Evolutionary conservation across 176 grass and related monocot genomes (phyloP).

Genomic region (Raddia distichophylla): DNA sequence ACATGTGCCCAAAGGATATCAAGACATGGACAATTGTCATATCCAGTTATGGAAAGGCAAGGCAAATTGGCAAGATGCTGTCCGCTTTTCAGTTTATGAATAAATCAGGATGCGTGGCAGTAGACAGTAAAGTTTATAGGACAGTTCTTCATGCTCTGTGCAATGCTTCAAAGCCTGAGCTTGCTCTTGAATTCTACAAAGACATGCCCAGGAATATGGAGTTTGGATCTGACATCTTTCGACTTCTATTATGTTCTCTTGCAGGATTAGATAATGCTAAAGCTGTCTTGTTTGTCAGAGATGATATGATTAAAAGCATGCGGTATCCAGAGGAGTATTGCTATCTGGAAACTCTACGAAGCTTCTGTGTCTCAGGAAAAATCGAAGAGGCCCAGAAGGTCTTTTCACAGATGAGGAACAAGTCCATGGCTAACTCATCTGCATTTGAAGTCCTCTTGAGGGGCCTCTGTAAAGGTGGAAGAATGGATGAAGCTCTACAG

Average conservation of each 20-base stretch:
- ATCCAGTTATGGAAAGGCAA: slow-evolving; percentile 56
- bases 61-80: slow-evolving; percentile 57
- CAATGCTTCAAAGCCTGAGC: slow-evolving; percentile 53
- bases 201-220: slow-evolving; percentile 64
- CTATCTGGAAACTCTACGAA: slow-evolving; percentile 58
- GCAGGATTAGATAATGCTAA: slow-evolving; percentile 54
- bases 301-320: slow-evolving; percentile 65
- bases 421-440: slow-evolving; percentile 47
- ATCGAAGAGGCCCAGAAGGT: slow-evolving; percentile 60
- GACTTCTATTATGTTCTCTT: slow-evolving; percentile 62
- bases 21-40: slow-evolving; percentile 78
- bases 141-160: slow-evolving; percentile 63
- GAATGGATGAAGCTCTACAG: slow-evolving; percentile 61
- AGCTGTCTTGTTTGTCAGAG: slow-evolving; percentile 53
- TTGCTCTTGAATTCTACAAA: slow-evolving; percentile 78
- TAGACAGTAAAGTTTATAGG: slow-evolving; percentile 52
- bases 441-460: slow-evolving; percentile 55
- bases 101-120: slow-evolving; percentile 51
- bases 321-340: slow-evolving; percentile 56
- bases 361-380: slow-evolving; percentile 64
- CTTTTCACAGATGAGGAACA: slow-evolving; percentile 70
- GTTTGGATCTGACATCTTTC: slow-evolving; percentile 43
- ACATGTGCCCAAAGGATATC: slow-evolving; percentile 59
- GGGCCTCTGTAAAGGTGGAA: slow-evolving; percentile 66
- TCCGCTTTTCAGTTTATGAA: slow-evolving; percentile 60